phyloP scores from a whole-genome alignment of 139 green algal genomes.

The Tetradesmus obliquus region DNA sequence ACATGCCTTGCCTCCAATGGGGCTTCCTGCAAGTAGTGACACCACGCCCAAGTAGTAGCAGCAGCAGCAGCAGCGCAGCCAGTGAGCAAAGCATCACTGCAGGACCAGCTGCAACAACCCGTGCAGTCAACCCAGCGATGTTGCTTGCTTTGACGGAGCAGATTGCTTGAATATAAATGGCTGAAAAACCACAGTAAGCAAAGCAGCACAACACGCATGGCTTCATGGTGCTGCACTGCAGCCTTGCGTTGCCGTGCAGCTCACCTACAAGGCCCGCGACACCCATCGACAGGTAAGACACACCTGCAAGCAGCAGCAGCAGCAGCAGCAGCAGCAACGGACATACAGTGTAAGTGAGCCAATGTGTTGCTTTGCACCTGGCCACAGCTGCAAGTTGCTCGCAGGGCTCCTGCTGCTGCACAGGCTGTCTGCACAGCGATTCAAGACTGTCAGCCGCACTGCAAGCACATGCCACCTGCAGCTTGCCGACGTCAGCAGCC shows the following conservation, averaged over 20 bases:
- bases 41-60: too few relatives aligned
- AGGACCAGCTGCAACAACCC: neutral
- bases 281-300: conserved; percentile 37
- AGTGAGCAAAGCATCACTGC: neutral
- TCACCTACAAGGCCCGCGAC: neutral
- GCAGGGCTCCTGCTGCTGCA: neutral
- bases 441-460: neutral
- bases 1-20: neutral
- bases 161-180: too few relatives aligned
- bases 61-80: neutral
- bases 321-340: neutral
- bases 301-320: neutral
- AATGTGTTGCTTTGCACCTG: neutral
- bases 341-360: neutral
- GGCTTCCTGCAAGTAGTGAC: neutral
- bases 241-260: neutral
- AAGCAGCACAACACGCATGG: too few relatives aligned
- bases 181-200: too few relatives aligned
- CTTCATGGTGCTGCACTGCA: neutral
- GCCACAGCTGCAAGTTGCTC: too few relatives aligned
- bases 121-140: too few relatives aligned
- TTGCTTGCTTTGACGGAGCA: too few relatives aligned
- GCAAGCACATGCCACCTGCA: neutral
- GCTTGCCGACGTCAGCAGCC: neutral
- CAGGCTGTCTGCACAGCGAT: neutral